A percentile compares a stretch with the other conserved stretches of the same genome.
phyloP scores from a whole-genome alignment of 2,329 filamentous ascomycete species.

The Hortaea sp. region DNA sequence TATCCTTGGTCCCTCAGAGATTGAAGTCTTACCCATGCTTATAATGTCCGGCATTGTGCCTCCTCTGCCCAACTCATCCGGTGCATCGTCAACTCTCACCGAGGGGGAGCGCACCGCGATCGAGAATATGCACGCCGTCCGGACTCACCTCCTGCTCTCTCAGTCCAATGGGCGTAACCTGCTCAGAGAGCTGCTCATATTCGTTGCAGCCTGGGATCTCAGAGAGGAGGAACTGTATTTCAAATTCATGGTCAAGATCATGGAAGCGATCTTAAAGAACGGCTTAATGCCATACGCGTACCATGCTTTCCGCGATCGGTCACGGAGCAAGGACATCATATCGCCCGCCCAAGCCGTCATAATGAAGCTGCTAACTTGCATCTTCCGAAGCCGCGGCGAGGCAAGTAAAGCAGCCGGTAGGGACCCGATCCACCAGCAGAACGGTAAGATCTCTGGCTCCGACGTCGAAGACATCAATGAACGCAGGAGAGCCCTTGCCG shows the following conservation, averaged over 20 bases:
- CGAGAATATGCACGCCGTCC: constrained; percentile 76
- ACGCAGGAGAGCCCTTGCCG: neutral
- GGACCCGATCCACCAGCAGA: neutral
- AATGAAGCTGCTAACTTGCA: constrained; percentile 79
- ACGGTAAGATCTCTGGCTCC: neutral
- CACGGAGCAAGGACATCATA: constrained; percentile 79
- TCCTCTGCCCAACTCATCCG: constrained; percentile 47
- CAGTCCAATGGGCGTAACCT: constrained; percentile 86
- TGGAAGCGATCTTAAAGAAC: constrained; percentile 83
- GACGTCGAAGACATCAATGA: neutral
- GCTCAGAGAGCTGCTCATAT: constrained; percentile 81
- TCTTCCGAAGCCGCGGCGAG: constrained; percentile 57
- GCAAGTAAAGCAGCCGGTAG: constrained; percentile 3
- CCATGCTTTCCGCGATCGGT: constrained; percentile 68
- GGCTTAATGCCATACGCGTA: constrained; percentile 86
- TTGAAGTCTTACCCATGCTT: constrained; percentile 93
- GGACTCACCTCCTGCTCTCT: constrained; percentile 81
- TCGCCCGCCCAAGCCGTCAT: constrained; percentile 91
- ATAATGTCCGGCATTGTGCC: constrained; percentile 91
- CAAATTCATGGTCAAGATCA: constrained; percentile 91
- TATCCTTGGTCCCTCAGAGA: constrained; percentile 87
- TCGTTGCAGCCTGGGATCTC: constrained; percentile 94
- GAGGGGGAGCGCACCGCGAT: constrained; percentile 45
- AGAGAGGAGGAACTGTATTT: constrained; percentile 90
- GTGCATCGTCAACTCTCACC: constrained; percentile 31